These are phyloP conservation scores for Boletus rubropictus DNA, from an alignment of 768 basidiomycete genomes.

Conservation along the genomic window DNA sequence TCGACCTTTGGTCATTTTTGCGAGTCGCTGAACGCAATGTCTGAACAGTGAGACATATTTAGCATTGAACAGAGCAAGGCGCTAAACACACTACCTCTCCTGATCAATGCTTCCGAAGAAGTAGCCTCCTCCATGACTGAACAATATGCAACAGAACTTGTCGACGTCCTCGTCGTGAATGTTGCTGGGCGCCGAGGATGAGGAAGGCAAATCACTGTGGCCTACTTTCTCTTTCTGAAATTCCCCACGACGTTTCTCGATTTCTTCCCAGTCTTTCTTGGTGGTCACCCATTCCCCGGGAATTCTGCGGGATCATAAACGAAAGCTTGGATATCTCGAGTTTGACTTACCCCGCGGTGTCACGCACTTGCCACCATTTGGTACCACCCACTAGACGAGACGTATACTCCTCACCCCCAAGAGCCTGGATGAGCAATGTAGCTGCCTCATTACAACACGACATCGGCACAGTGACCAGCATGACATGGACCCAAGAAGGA, in stretches of 20 bases:
- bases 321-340: constrained; percentile 11
- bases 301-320: constrained; percentile 42
- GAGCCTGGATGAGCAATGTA: constrained; percentile 59
- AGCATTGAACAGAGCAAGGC: constrained; percentile 4
- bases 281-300: constrained; percentile 86
- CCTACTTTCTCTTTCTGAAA: constrained; percentile 31
- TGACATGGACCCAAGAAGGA: constrained; percentile 77
- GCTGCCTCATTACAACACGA: constrained; percentile 74
- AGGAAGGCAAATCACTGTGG: constrained; percentile 7
- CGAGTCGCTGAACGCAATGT: constrained; percentile 75
- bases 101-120: constrained; percentile 80
- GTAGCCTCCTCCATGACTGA: constrained; percentile 79
- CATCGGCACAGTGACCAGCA: constrained; percentile 67
- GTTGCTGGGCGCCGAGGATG: constrained; percentile 30
- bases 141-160: constrained; percentile 78
- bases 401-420: constrained; percentile 78
- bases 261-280: constrained; percentile 76
- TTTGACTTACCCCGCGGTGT: constrained; percentile 60
- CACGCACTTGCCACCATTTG: constrained; percentile 98
- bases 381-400: constrained; percentile 76
- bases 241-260: constrained; percentile 52
- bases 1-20: constrained; percentile 89
- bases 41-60: constrained; percentile 29
- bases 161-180: constrained; percentile 69
- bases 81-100: constrained; percentile 43